Evolutionary conservation across 78 protist species (phyloP).

Genomic region (Isochrysis galbana): DNA sequence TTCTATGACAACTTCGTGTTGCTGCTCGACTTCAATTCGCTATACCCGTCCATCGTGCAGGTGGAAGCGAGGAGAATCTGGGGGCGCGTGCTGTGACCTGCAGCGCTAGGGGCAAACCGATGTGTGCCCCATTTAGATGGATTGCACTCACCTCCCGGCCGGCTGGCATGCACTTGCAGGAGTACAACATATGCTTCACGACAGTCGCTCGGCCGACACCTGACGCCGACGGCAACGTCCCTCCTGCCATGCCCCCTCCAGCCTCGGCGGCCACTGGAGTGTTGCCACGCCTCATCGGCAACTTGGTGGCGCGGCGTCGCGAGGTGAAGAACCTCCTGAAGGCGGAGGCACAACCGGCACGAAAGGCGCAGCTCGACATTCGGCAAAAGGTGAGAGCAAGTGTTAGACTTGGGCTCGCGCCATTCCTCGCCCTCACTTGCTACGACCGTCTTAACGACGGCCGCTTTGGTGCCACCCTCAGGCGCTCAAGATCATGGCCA

Average conservation of each 20-base stretch:
- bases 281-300: conserved; percentile 78
- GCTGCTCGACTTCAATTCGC: conserved; percentile 98
- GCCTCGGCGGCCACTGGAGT: conserved; percentile 58
- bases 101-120: no score
- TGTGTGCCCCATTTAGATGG: no score
- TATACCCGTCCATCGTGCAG: conserved; percentile 98
- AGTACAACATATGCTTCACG: conserved; percentile 97
- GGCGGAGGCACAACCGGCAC: conserved; percentile 34
- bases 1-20: conserved; percentile 88
- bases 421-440: no score
- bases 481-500: conserved; percentile 93
- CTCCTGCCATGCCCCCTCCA: neutral
- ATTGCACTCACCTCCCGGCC: no score
- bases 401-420: no score
- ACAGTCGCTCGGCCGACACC: conserved; percentile 70
- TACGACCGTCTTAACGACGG: no score
- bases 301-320: conserved; percentile 55
- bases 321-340: conserved; percentile 69
- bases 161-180: conserved; percentile 49
- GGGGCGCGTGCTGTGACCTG: no score
- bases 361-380: conserved; percentile 39
- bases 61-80: neutral
- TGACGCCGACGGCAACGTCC: neutral
- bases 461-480: no score
- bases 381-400: conserved; percentile 57